phyloP scores from a whole-genome alignment of 1,284 basidiomycete genomes.

The Violaceomyces palustris region DNA sequence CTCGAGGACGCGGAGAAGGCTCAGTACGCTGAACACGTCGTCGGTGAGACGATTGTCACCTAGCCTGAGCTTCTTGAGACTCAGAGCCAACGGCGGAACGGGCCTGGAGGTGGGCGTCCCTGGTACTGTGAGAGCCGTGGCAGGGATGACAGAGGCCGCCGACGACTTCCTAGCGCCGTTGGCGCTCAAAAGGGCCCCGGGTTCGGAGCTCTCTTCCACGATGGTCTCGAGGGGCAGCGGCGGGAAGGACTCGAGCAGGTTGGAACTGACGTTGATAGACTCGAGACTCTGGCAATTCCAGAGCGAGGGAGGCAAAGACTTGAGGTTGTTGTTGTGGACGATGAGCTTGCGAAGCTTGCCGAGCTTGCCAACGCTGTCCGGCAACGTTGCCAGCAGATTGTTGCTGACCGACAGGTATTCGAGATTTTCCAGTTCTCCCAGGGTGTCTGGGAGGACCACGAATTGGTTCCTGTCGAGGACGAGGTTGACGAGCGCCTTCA shows the following conservation, averaged over 20 bases:
- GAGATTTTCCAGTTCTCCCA: slow-evolving; percentile 70
- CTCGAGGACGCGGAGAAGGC: slow-evolving; percentile 58
- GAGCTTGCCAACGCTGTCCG: slow-evolving; percentile 71
- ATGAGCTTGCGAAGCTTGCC: slow-evolving; percentile 73
- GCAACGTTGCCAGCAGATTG: slow-evolving; percentile 76
- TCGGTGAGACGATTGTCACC: slow-evolving; percentile 86
- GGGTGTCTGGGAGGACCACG: slow-evolving; percentile 72
- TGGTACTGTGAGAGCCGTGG: slow-evolving; percentile 4
- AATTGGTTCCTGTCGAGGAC: slow-evolving; percentile 62
- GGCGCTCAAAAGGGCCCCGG: background rate
- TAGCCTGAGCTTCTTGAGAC: slow-evolving; percentile 72
- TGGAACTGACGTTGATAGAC: slow-evolving; percentile 82
- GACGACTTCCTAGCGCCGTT: slow-evolving; percentile 45
- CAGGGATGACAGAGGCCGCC: slow-evolving; percentile 26
- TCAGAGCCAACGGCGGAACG: slow-evolving; percentile 65
- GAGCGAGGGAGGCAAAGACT: slow-evolving; percentile 67
- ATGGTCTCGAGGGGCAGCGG: background rate
- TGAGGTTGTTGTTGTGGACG: slow-evolving; percentile 86
- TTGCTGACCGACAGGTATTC: slow-evolving; percentile 78
- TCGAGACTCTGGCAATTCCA: slow-evolving; percentile 78
- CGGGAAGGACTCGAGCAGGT: slow-evolving; percentile 72
- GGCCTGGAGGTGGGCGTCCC: slow-evolving; percentile 18
- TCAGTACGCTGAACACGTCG: slow-evolving; percentile 73
- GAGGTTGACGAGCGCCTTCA: slow-evolving; percentile 39
- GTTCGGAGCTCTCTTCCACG: too few species aligned